phyloP scores from a whole-genome alignment of 805 yeast genomes.

The Saccharomycopsis selenospora region DNA sequence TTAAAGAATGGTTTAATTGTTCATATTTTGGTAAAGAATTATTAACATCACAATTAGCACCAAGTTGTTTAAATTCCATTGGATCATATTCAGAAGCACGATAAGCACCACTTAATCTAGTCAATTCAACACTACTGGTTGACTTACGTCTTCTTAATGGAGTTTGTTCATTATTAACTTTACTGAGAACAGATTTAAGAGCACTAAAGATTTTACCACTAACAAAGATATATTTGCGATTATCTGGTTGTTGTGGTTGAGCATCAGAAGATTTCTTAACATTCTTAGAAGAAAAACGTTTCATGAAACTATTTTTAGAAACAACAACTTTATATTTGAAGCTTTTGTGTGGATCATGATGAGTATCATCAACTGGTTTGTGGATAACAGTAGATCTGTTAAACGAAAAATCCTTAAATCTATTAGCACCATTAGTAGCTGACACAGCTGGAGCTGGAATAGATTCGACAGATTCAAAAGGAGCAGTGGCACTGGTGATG shows the following conservation, averaged over 20 bases:
- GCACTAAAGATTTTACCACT: conserved; percentile 11
- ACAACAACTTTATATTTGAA: conserved; percentile 19
- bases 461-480: background rate
- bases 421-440: too few relatives aligned
- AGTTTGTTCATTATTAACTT: conserved; percentile 4
- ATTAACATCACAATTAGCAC: background rate
- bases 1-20: background rate
- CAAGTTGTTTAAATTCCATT: background rate
- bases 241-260: too few relatives aligned
- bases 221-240: conserved; percentile 9
- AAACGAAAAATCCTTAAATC: too few relatives aligned
- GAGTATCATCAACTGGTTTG: too few relatives aligned
- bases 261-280: conserved; percentile 3
- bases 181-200: conserved; percentile 11
- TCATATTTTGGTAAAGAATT: background rate
- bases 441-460: too few relatives aligned
- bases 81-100: background rate
- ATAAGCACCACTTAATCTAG: conserved; percentile 18
- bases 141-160: conserved; percentile 9
- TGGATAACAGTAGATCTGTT: too few relatives aligned
- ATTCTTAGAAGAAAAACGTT: conserved; percentile 9
- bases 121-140: conserved; percentile 14
- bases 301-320: conserved; percentile 15
- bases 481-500: background rate
- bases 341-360: conserved; percentile 8